Evolutionary conservation across 495 filamentous ascomycete species (phyloP).

Genomic region (Neurospora sp.): DNA sequence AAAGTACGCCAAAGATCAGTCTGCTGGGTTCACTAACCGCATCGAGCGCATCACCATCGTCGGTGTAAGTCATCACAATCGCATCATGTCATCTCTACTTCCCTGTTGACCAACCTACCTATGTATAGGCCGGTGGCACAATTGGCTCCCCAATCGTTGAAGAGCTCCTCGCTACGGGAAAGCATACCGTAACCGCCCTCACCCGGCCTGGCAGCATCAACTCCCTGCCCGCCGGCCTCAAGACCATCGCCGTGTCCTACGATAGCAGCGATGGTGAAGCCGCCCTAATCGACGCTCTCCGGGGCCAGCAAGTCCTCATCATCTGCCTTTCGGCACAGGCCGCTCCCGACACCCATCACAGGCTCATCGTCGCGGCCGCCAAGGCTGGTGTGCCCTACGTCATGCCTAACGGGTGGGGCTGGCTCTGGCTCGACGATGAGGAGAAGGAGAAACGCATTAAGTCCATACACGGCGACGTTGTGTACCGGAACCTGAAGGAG

Average conservation of each 20-base stretch:
- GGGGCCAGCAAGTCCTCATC: constrained; percentile 48
- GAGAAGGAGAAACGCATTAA: constrained; percentile 4
- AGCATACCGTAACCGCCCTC: constrained; percentile 46
- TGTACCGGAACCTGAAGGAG: constrained; percentile 3
- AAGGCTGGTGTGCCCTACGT: constrained; percentile 51
- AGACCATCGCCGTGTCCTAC: constrained; percentile 27
- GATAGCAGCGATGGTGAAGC: constrained; percentile 9
- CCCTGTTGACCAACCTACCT: background rate
- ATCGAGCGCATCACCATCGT: constrained; percentile 38
- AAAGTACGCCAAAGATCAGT: constrained; percentile 5
- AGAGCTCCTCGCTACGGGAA: constrained; percentile 38
- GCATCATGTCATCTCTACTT: background rate
- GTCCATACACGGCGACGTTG: constrained; percentile 19
- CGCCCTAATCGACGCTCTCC: constrained; percentile 30
- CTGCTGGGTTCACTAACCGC: constrained; percentile 23
- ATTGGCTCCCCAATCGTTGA: constrained; percentile 44
- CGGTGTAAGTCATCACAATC: constrained; percentile 25
- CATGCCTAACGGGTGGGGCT: constrained; percentile 50
- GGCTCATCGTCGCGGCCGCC: constrained; percentile 49
- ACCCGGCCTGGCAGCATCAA: constrained; percentile 36
- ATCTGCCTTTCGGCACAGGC: constrained; percentile 39
- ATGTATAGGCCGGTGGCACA: constrained; percentile 45
- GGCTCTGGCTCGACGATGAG: background rate
- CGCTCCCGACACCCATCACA: constrained; percentile 25
- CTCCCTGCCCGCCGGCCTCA: constrained; percentile 29